phyloP scores from a whole-genome alignment of 2,329 filamentous ascomycete species.

The Scytalidium lignicola region DNA sequence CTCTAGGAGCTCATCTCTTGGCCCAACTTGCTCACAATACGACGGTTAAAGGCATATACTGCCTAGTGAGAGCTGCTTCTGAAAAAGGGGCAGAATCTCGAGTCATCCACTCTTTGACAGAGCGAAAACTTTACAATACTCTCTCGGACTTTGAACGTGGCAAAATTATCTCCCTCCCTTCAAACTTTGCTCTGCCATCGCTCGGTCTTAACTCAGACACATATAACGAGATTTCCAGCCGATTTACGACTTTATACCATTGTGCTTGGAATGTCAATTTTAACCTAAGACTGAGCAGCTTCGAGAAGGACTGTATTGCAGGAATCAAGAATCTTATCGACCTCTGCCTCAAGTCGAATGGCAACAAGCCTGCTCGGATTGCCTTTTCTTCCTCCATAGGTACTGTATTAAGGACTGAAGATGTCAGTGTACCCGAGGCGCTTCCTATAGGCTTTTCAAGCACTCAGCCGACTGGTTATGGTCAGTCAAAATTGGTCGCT shows the following conservation, averaged over 20 bases:
- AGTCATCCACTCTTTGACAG: not conserved
- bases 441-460: constrained; percentile 26
- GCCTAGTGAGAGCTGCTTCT: constrained; percentile 36
- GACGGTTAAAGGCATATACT: constrained; percentile 36
- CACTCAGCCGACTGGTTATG: constrained; percentile 42
- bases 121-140: too few relatives aligned
- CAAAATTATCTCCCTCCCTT: constrained; percentile 34
- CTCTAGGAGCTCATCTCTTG: constrained; percentile 42
- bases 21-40: constrained; percentile 29
- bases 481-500: constrained; percentile 42
- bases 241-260: constrained; percentile 42
- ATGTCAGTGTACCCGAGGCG: constrained; percentile 28
- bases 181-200: constrained; percentile 32
- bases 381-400: constrained; percentile 35
- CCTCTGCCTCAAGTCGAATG: constrained; percentile 29
- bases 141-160: constrained; percentile 3
- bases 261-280: constrained; percentile 53
- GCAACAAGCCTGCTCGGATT: constrained; percentile 22
- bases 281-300: constrained; percentile 45
- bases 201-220: constrained; percentile 31
- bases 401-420: constrained; percentile 23
- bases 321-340: constrained; percentile 39
- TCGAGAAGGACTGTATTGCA: constrained; percentile 39
- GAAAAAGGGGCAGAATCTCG: not conserved
- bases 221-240: constrained; percentile 22